Conservation (phyloP, 495 filamentous ascomycete genomes). For the Lichina pygmaea region DNA sequence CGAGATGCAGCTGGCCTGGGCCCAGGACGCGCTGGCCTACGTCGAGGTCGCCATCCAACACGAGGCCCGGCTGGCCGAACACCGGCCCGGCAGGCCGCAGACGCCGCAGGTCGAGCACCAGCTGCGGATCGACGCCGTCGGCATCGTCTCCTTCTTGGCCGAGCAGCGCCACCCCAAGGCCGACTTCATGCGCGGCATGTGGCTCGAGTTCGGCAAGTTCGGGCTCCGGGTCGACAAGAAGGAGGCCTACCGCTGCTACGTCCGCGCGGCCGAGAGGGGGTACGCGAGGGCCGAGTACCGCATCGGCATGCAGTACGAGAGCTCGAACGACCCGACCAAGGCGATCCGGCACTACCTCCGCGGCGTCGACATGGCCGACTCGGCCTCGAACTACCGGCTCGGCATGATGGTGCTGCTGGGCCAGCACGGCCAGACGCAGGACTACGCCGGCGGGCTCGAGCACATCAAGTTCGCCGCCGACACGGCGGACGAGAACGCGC, state of each 20-base stretch:
- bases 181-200: constrained; percentile 83
- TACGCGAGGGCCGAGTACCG: constrained; percentile 87
- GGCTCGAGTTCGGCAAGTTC: constrained; percentile 96
- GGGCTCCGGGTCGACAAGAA: constrained; percentile 70
- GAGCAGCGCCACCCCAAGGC: constrained; percentile 85
- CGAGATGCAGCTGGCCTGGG: constrained; percentile 91
- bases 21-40: constrained; percentile 70
- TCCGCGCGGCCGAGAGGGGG: constrained; percentile 62
- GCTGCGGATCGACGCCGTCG: constrained; percentile 65
- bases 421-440: constrained; percentile 67
- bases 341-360: constrained; percentile 70
- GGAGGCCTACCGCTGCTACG: constrained; percentile 72
- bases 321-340: constrained; percentile 69
- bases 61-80: constrained; percentile 35
- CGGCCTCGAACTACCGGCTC: constrained; percentile 79
- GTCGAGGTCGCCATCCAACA: constrained; percentile 59
- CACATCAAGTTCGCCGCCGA: constrained; percentile 61
- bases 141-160: constrained; percentile 68
- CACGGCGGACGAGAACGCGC: constrained; percentile 86
- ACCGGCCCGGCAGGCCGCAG: constrained; percentile 29
- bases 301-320: constrained; percentile 95
- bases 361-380: constrained; percentile 53
- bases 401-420: constrained; percentile 96
- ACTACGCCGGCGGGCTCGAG: constrained; percentile 51
- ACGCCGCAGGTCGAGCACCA: constrained; percentile 78